A percentile compares a stretch with the other conserved stretches of the same genome.
Evolutionary conservation across 2,329 filamentous ascomycete species (phyloP).

Genomic region (Huntiella decipiens): DNA sequence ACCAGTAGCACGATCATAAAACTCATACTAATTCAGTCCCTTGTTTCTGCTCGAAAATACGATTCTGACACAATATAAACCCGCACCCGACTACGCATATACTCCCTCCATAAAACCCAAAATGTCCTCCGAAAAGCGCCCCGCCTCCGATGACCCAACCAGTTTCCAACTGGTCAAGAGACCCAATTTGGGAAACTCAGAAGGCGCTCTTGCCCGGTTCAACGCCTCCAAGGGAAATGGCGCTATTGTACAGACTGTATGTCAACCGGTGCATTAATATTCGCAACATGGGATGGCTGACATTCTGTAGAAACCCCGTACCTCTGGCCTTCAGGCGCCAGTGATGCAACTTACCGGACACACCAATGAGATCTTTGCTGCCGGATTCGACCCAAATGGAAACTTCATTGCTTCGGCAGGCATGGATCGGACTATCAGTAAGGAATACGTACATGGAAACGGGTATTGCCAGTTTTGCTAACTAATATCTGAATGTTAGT

Average conservation of each 20-base stretch:
- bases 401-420: constrained; percentile 83
- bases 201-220: constrained; percentile 29
- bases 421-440: constrained; percentile 83
- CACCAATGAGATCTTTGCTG: constrained; percentile 74
- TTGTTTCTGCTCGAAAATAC: no score
- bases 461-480: background rate
- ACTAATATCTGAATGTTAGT: constrained; percentile 29
- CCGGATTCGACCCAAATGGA: constrained; percentile 75
- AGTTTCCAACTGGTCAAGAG: constrained; percentile 74
- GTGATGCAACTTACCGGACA: constrained; percentile 83
- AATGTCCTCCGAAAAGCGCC: constrained; percentile 86
- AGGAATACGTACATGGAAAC: constrained; percentile 17
- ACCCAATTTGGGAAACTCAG: constrained; percentile 43
- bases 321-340: constrained; percentile 68
- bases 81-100: no score
- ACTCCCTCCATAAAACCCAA: constrained; percentile 2
- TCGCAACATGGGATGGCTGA: background rate
- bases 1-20: no score
- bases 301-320: constrained; percentile 45
- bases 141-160: constrained; percentile 67
- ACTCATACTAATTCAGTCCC: no score
- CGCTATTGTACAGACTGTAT: constrained; percentile 32
- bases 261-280: constrained; percentile 11
- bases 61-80: no score
- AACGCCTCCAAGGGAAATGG: constrained; percentile 27